Evolutionary conservation across 306 rosid genomes (phyloP).

Genomic region (Vigna radiata): DNA sequence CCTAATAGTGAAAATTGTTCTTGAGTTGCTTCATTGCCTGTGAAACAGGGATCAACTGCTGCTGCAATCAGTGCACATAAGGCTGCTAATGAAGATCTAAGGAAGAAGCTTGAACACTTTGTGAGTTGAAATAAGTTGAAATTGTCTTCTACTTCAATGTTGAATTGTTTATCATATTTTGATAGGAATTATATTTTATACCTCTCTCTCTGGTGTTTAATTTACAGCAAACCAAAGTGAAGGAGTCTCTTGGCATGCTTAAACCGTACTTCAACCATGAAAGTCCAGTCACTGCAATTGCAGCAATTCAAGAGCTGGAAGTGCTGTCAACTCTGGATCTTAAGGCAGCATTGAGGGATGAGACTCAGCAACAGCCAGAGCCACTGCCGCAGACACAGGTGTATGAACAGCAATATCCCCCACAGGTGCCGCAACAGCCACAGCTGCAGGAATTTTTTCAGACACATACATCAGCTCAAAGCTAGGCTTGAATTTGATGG

Average conservation of each 20-base stretch:
- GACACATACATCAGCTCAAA: conserved; percentile 1
- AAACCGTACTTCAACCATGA: conserved; percentile 67
- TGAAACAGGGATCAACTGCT: conserved; percentile 43
- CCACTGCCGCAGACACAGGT: conserved; percentile 36
- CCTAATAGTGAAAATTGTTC: background rate
- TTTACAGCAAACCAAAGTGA: conserved; percentile 77
- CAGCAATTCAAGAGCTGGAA: conserved; percentile 77
- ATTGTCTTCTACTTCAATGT: background rate
- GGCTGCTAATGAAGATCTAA: conserved; percentile 55
- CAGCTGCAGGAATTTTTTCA: conserved; percentile 35
- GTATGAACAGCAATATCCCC: conserved; percentile 25
- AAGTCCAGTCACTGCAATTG: conserved; percentile 57
- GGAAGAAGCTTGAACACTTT: conserved; percentile 69
- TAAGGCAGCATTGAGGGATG: conserved; percentile 57
- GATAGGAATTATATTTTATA: conserved; percentile 8
- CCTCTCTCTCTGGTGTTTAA: background rate
- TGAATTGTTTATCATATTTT: conserved; percentile 16
- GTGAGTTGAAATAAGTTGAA: conserved; percentile 74
- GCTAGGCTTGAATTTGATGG: conserved; percentile 45
- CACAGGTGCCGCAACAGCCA: conserved; percentile 11
- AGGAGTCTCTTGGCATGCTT: conserved; percentile 65
- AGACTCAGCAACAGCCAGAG: conserved; percentile 37
- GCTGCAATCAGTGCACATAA: conserved; percentile 37
- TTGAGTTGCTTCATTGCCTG: background rate
- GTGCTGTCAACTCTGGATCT: conserved; percentile 63